Conservation (phyloP, 2,329 filamentous ascomycete genomes). For the Aspergillus proliferans region DNA sequence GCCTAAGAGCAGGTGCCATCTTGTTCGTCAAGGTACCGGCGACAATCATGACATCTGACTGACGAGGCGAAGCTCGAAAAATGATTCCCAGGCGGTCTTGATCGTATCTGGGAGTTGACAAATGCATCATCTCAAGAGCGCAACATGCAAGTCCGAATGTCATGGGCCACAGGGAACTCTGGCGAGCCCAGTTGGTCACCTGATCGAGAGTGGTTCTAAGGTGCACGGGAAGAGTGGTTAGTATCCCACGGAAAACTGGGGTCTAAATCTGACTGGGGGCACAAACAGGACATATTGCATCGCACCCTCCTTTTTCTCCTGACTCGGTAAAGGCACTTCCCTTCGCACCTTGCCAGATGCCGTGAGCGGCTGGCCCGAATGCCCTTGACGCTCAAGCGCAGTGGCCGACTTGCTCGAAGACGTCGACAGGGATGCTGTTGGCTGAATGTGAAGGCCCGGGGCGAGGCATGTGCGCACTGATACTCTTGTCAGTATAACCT, state of each 20-base stretch:
- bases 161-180: conserved; percentile 86
- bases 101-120: conserved; percentile 83
- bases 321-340: conserved; percentile 45
- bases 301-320: conserved; percentile 46
- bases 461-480: conserved; percentile 24
- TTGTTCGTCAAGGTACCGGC: conserved; percentile 92
- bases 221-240: neutral
- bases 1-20: conserved; percentile 84
- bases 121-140: conserved; percentile 90
- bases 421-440: conserved; percentile 36
- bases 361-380: conserved; percentile 29
- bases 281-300: conserved; percentile 49
- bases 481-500: conserved; percentile 53
- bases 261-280: neutral
- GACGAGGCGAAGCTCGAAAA: conserved; percentile 79
- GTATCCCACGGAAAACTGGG: neutral
- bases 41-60: conserved; percentile 90
- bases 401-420: conserved; percentile 40
- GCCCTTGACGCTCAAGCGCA: conserved; percentile 33
- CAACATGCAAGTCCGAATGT: conserved; percentile 88
- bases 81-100: conserved; percentile 86
- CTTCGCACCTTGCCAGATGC: conserved; percentile 40
- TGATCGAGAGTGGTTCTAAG: conserved; percentile 53
- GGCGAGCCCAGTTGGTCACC: conserved; percentile 80
- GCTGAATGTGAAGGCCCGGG: conserved; percentile 28